phyloP scores from a whole-genome alignment of 352 stramenopile species.

The Phytophthora capsici region DNA sequence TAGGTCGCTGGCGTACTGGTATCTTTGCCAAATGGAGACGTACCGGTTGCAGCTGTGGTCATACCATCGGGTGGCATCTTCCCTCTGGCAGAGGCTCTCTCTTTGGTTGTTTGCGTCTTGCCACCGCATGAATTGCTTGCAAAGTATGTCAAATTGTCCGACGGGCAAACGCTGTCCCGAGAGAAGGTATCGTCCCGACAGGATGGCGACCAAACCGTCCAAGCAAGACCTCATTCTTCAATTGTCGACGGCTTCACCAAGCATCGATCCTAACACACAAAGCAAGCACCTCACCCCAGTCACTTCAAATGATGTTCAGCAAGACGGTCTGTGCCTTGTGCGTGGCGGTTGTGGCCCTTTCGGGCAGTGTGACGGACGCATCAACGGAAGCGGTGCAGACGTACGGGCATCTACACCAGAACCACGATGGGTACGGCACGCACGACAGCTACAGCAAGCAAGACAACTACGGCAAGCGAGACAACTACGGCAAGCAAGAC shows the following conservation, averaged over 20 bases:
- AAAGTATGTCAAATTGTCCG: too few relatives aligned
- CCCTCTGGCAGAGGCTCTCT: too few relatives aligned
- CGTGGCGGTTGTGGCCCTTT: conserved; percentile 11
- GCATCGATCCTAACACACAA: neutral
- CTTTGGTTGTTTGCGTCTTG: too few relatives aligned
- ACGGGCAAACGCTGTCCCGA: too few relatives aligned
- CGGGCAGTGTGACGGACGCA: conserved; percentile 4
- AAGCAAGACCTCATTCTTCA: conserved; percentile 10
- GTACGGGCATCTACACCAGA: neutral
- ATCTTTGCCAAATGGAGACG: too few relatives aligned
- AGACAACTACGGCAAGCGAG: conserved; percentile 1
- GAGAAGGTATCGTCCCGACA: too few relatives aligned
- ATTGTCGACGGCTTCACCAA: neutral
- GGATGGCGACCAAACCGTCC: too few relatives aligned
- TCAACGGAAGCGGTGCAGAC: conserved; percentile 12
- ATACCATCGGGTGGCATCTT: too few relatives aligned
- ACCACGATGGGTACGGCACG: neutral
- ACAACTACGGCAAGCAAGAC: neutral
- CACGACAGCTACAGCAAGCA: neutral
- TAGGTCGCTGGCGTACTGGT: neutral
- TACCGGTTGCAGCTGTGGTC: too few relatives aligned
- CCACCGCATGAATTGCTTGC: too few relatives aligned
- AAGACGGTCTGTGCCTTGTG: conserved; percentile 21
- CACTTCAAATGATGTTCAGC: conserved; percentile 1
- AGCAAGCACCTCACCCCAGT: neutral